A percentile compares a stretch with the other conserved stretches of the same genome.
Conservation (phyloP, 1,139 yeast genomes). For the Sugiyamaella grinbergsii region DNA sequence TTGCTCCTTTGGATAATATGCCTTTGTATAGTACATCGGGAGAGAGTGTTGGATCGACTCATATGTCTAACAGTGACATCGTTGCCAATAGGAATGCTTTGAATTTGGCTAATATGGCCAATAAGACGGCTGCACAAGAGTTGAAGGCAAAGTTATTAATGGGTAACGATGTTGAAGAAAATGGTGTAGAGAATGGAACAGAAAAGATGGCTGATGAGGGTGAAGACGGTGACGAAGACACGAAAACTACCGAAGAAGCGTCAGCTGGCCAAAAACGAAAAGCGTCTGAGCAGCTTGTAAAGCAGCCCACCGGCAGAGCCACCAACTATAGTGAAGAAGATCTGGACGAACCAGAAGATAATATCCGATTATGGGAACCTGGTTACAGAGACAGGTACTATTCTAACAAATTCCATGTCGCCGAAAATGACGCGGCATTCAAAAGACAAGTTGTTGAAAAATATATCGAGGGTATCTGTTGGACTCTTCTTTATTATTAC, state of each 20-base stretch:
- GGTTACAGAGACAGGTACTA: conserved; percentile 88
- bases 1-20: conserved; percentile 68
- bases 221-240: conserved; percentile 36
- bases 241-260: conserved; percentile 19
- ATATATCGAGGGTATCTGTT: conserved; percentile 91
- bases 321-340: conserved; percentile 31
- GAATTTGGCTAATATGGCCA: conserved; percentile 76
- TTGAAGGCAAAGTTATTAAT: conserved; percentile 49
- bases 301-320: conserved; percentile 11
- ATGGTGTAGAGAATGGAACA: conserved; percentile 32
- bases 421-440: conserved; percentile 58
- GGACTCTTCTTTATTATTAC: conserved; percentile 91
- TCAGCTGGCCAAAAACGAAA: conserved; percentile 23
- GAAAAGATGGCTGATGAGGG: conserved; percentile 24
- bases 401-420: conserved; percentile 66
- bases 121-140: conserved; percentile 68
- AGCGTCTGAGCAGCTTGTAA: conserved; percentile 20
- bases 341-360: conserved; percentile 48
- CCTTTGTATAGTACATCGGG: conserved; percentile 76
- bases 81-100: conserved; percentile 66
- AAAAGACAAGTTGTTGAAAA: conserved; percentile 65
- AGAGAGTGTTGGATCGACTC: conserved; percentile 64
- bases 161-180: conserved; percentile 24
- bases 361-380: conserved; percentile 76
- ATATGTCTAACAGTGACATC: conserved; percentile 70